These are phyloP conservation scores for Alternaria conjuncta DNA, from an alignment of 2,329 filamentous ascomycete genomes.

Conservation along the genomic window DNA sequence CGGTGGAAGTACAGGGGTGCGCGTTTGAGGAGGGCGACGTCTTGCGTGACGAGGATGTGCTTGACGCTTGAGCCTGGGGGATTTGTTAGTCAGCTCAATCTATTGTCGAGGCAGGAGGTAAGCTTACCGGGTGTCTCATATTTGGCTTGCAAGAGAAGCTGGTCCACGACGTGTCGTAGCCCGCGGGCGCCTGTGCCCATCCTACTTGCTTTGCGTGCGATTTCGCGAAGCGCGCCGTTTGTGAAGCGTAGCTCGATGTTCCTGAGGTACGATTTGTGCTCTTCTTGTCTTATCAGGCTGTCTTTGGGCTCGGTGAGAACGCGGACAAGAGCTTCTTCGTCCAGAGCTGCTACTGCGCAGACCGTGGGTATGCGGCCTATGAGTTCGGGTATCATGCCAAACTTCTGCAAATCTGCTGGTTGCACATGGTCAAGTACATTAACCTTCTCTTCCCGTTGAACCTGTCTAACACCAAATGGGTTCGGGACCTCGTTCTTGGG, in stretches of 20 bases:
- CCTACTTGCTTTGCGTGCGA: slow-evolving; percentile 72
- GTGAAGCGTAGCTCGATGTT: slow-evolving; percentile 82
- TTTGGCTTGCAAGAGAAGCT: slow-evolving; percentile 54
- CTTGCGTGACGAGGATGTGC: slow-evolving; percentile 55
- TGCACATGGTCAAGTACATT: slow-evolving; percentile 74
- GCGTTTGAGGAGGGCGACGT: slow-evolving; percentile 51
- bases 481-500: slow-evolving; percentile 35
- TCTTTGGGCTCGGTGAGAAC: slow-evolving; percentile 94
- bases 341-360: slow-evolving; percentile 80
- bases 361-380: slow-evolving; percentile 93
- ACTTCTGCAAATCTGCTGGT: slow-evolving; percentile 78
- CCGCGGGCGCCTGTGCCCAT: slow-evolving; percentile 74
- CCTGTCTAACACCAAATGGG: slow-evolving; percentile 25
- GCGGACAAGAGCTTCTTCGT: slow-evolving; percentile 72
- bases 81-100: slow-evolving; percentile 8
- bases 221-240: slow-evolving; percentile 76
- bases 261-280: slow-evolving; percentile 82
- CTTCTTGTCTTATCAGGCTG: slow-evolving; percentile 86
- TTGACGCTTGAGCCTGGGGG: slow-evolving; percentile 50
- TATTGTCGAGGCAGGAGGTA: not conserved
- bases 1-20: slow-evolving; percentile 53
- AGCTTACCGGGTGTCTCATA: slow-evolving; percentile 54
- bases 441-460: slow-evolving; percentile 45
- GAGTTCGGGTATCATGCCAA: slow-evolving; percentile 93
- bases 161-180: slow-evolving; percentile 56